Evolutionary conservation across 2,329 filamentous ascomycete genomes (phyloP).

Genomic region (Calonectria pseudoreteaudii): DNA sequence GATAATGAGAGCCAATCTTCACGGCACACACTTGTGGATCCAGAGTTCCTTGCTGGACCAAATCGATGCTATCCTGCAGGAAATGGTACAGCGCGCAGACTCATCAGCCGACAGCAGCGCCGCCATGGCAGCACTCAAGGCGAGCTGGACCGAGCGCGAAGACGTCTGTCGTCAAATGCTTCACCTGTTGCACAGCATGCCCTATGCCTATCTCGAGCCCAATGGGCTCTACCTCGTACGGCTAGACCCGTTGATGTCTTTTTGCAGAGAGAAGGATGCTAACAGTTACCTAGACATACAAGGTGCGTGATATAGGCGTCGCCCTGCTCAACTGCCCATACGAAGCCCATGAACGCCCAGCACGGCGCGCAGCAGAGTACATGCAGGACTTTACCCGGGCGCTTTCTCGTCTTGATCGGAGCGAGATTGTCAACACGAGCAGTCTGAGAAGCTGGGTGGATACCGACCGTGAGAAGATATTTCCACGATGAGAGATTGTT

Average conservation of each 20-base stretch:
- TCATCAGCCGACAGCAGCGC: not conserved
- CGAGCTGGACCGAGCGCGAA: conserved; percentile 49
- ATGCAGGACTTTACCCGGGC: conserved; percentile 45
- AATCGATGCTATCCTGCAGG: conserved; percentile 42
- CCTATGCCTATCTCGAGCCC: conserved; percentile 46
- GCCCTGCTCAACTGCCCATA: conserved; percentile 50
- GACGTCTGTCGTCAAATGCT: conserved; percentile 51
- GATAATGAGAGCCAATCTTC: conserved; percentile 49
- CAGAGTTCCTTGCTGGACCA: conserved; percentile 51
- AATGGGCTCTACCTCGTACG: conserved; percentile 50
- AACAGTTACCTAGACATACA: conserved; percentile 39
- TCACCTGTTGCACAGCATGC: conserved; percentile 49
- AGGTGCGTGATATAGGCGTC: conserved; percentile 50
- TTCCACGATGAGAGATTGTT: not conserved
- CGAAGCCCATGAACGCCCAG: conserved; percentile 38
- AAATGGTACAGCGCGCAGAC: conserved; percentile 14
- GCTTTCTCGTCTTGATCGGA: conserved; percentile 45
- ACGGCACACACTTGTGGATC: conserved; percentile 53
- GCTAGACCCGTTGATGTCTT: not conserved
- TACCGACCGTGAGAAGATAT: conserved; percentile 13
- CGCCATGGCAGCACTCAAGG: conserved; percentile 17
- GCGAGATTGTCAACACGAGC: conserved; percentile 47
- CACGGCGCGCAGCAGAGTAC: conserved; percentile 42
- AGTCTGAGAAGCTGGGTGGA: conserved; percentile 48
- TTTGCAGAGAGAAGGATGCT: not conserved